These are phyloP conservation scores for Jaltomata sinuosa DNA, from an alignment of 257 asterid genomes.

Conservation along the genomic window DNA sequence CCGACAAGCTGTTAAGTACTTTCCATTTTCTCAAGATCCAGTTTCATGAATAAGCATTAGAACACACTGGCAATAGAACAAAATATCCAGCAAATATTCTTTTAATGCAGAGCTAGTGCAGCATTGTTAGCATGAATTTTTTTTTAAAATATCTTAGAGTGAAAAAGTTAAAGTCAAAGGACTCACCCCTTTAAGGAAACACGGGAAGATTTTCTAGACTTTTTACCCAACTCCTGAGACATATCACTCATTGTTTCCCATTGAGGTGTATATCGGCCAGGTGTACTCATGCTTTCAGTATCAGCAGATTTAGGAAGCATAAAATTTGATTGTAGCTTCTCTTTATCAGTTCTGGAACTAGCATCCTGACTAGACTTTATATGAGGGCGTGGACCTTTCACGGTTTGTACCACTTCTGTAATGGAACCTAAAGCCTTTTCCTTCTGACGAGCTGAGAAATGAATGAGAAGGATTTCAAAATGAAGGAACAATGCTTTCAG, in stretches of 20 bases:
- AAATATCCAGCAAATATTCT: not conserved
- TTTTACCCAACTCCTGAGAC: constrained; percentile 33
- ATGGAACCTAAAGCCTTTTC: constrained; percentile 82
- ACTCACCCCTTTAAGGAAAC: constrained; percentile 61
- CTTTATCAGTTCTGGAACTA: constrained; percentile 16
- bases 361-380: constrained; percentile 42
- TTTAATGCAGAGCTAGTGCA: not conserved
- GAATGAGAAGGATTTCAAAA: constrained; percentile 11
- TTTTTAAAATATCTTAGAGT: not conserved
- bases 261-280: constrained; percentile 36
- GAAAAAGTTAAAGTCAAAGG: not conserved
- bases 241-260: constrained; percentile 11
- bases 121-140: not conserved
- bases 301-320: constrained; percentile 71
- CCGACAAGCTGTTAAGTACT: not conserved
- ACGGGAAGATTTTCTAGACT: constrained; percentile 51
- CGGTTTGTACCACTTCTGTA: constrained; percentile 80
- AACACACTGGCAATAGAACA: not conserved
- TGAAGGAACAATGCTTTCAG: constrained; percentile 2
- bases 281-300: constrained; percentile 30
- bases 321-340: constrained; percentile 36
- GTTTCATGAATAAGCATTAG: not conserved
- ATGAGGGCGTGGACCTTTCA: constrained; percentile 66
- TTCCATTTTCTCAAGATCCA: not conserved
- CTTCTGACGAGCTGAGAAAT: constrained; percentile 83